phyloP scores from a whole-genome alignment of 495 filamentous ascomycete genomes.

The Xylaria venustula region DNA sequence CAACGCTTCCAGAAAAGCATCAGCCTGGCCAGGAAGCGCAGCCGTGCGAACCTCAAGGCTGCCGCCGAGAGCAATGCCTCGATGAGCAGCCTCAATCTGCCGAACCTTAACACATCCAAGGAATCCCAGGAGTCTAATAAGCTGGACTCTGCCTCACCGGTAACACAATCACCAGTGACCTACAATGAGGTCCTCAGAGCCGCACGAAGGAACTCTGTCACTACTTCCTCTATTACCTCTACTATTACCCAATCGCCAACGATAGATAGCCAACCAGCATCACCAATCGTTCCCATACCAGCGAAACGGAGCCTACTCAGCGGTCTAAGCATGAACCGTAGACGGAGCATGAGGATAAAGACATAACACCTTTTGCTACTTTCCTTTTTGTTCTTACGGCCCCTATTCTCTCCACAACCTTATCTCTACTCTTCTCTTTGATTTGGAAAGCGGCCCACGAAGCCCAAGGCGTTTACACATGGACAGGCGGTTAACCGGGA shows the following conservation, averaged over 20 bases:
- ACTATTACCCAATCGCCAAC: conserved; percentile 6
- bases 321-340: conserved; percentile 34
- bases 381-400: not conserved
- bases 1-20: conserved; percentile 44
- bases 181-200: conserved; percentile 39
- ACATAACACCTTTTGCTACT: conserved; percentile 11
- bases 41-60: conserved; percentile 39
- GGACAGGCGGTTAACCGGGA: not conserved
- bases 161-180: conserved; percentile 34
- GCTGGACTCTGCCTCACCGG: not conserved
- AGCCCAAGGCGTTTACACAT: conserved; percentile 8
- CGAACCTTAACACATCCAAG: conserved; percentile 18
- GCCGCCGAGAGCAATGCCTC: conserved; percentile 17
- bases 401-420: not conserved
- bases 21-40: conserved; percentile 46
- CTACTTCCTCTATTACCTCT: conserved; percentile 21
- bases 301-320: conserved; percentile 40
- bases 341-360: conserved; percentile 40
- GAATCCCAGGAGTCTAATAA: conserved; percentile 14
- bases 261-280: conserved; percentile 13
- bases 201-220: conserved; percentile 34
- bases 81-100: conserved; percentile 21
- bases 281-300: conserved; percentile 21
- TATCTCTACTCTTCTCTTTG: conserved; percentile 3
- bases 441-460: not conserved